phyloP scores from a whole-genome alignment of 306 rosid genomes.

The Amphicarpaea edgeworthii region DNA sequence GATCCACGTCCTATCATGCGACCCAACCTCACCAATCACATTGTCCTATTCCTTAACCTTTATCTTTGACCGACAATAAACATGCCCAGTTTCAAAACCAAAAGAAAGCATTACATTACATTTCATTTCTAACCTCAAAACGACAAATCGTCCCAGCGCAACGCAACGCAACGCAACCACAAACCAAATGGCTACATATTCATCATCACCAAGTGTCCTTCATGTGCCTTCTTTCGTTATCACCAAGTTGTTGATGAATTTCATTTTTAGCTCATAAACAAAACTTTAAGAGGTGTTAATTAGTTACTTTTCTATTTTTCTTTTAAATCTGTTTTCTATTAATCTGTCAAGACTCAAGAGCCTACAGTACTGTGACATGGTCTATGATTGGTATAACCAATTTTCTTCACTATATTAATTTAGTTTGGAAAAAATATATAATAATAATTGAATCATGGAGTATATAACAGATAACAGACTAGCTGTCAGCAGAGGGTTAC shows the following conservation, averaged over 20 bases:
- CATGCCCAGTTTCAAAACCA: slow-evolving; percentile 29
- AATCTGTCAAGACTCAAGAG: not conserved
- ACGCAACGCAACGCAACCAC: too few relatives aligned
- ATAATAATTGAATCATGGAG: not conserved
- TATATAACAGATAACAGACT: not conserved
- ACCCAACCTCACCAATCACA: slow-evolving; percentile 53
- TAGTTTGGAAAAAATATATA: not conserved
- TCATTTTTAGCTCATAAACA: too few relatives aligned
- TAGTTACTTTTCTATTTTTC: too few relatives aligned
- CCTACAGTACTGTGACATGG: not conserved
- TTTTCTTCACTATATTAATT: not conserved
- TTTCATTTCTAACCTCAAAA: slow-evolving; percentile 9
- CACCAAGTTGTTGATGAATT: too few relatives aligned
- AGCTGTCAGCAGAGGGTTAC: not conserved
- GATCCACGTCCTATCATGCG: slow-evolving; percentile 67
- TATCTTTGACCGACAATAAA: slow-evolving; percentile 68
- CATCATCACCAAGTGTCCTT: too few relatives aligned
- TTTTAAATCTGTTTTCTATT: too few relatives aligned
- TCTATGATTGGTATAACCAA: not conserved
- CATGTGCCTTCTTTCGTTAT: too few relatives aligned
- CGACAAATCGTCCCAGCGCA: slow-evolving; percentile 4
- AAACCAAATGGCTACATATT: too few relatives aligned
- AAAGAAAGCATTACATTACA: slow-evolving; percentile 1
- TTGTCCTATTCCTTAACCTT: slow-evolving; percentile 28
- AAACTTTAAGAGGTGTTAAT: too few relatives aligned